phyloP scores from a whole-genome alignment of 805 yeast genomes.

The Saccharomycopsis fodiens region DNA sequence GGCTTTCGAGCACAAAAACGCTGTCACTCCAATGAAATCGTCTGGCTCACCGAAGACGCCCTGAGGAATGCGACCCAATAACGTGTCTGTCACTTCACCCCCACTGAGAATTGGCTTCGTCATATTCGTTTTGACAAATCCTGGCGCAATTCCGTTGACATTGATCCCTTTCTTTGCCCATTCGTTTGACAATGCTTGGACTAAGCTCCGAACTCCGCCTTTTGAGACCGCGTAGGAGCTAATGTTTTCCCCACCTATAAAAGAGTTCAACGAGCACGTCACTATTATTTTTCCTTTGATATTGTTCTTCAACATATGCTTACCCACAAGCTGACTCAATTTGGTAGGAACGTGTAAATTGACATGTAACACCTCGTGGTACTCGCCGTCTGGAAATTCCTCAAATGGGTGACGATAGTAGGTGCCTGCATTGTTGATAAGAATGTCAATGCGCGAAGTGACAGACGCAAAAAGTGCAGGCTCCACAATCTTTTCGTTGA shows the following conservation, averaged over 20 bases:
- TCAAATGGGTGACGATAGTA: slow-evolving; percentile 9
- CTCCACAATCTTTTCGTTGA: slow-evolving; percentile 21
- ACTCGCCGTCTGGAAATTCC: slow-evolving; percentile 31
- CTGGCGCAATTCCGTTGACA: slow-evolving; percentile 45
- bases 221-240: slow-evolving; percentile 37
- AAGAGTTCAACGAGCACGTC: slow-evolving; percentile 35
- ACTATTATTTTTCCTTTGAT: slow-evolving; percentile 35
- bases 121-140: slow-evolving; percentile 42
- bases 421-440: slow-evolving; percentile 31
- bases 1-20: slow-evolving; percentile 42
- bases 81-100: slow-evolving; percentile 24
- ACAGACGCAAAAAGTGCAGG: slow-evolving; percentile 25
- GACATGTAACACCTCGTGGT: slow-evolving; percentile 33
- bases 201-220: slow-evolving; percentile 29
- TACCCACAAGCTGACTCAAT: slow-evolving; percentile 32
- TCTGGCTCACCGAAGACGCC: slow-evolving; percentile 40
- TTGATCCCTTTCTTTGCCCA: slow-evolving; percentile 38
- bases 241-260: slow-evolving; percentile 32
- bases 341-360: slow-evolving; percentile 32
- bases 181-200: slow-evolving; percentile 35
- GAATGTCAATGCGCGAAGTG: slow-evolving; percentile 27
- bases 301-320: slow-evolving; percentile 27
- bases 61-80: slow-evolving; percentile 35
- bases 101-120: slow-evolving; percentile 28
- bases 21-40: slow-evolving; percentile 35